phyloP scores from a whole-genome alignment of 495 filamentous ascomycete genomes.

The Penicillium verhagenii region DNA sequence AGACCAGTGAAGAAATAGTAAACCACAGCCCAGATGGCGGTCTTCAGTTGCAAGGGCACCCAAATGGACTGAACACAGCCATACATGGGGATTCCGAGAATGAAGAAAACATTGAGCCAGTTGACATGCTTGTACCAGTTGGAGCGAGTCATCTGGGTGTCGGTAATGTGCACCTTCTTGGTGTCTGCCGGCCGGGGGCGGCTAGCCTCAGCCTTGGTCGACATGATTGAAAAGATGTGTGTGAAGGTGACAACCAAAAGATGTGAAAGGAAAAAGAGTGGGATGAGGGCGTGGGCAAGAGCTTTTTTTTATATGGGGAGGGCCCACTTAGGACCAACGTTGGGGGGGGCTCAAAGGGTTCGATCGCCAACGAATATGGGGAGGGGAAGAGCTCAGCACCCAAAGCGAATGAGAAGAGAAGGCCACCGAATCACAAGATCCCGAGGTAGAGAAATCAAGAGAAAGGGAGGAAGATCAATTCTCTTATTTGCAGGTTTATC shows the following conservation, averaged over 20 bases:
- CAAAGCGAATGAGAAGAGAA: conserved; percentile 8
- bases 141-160: conserved; percentile 67
- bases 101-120: conserved; percentile 88
- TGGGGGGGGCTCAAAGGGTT: conserved; percentile 23
- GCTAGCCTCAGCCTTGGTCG: conserved; percentile 35
- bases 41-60: conserved; percentile 75
- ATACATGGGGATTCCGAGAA: conserved; percentile 76
- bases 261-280: conserved; percentile 8
- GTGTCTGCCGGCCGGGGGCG: conserved; percentile 42
- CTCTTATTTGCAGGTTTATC: not conserved
- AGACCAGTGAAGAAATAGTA: conserved; percentile 94
- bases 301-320: conserved; percentile 26
- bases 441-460: conserved; percentile 23
- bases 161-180: conserved; percentile 57
- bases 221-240: conserved; percentile 31
- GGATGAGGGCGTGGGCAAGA: conserved; percentile 5
- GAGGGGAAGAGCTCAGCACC: conserved; percentile 17
- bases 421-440: conserved; percentile 33
- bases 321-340: conserved; percentile 33
- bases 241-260: conserved; percentile 5
- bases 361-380: conserved; percentile 29
- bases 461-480: conserved; percentile 8
- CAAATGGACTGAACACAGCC: conserved; percentile 78
- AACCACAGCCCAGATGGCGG: conserved; percentile 72
- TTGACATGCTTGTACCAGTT: conserved; percentile 99